A percentile compares a stretch with the other conserved stretches of the same genome.
Evolutionary conservation across 2,329 filamentous ascomycete genomes (phyloP).

Genomic region (Ophiostoma ulmi): DNA sequence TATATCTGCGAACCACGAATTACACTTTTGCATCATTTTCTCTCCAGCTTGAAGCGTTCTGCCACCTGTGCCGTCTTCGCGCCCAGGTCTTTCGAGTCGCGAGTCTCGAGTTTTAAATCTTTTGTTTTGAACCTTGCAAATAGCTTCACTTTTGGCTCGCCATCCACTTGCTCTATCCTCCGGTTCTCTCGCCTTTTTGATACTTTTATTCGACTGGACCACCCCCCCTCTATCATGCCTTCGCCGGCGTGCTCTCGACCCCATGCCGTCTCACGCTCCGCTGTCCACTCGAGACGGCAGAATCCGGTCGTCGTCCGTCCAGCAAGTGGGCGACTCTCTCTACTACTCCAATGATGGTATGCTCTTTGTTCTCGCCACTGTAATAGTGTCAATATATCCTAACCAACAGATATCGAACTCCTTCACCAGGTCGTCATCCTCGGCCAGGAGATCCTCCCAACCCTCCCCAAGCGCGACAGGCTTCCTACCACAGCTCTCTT

Average conservation of each 20-base stretch:
- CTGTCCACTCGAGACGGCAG: constrained; percentile 37
- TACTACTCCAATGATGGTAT: constrained; percentile 60
- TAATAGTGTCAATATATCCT: background rate
- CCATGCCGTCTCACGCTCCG: constrained; percentile 38
- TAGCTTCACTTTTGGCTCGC: constrained; percentile 2
- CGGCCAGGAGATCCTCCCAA: constrained; percentile 60
- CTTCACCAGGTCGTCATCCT: constrained; percentile 70
- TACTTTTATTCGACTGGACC: background rate
- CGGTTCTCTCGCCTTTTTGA: background rate
- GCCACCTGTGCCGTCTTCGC: background rate
- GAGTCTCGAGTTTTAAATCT: background rate
- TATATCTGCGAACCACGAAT: background rate
- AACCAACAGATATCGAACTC: constrained; percentile 63
- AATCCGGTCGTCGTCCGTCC: constrained; percentile 31
- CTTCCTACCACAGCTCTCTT: constrained; percentile 74
- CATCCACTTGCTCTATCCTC: background rate
- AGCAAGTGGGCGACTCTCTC: constrained; percentile 36
- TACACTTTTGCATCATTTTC: background rate
- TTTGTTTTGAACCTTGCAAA: background rate
- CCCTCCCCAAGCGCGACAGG: constrained; percentile 54
- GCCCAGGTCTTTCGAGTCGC: background rate
- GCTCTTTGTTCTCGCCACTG: constrained; percentile 10
- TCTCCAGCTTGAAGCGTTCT: background rate
- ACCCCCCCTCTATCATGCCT: constrained; percentile 35
- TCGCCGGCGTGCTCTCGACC: constrained; percentile 33